Conservation (phyloP, 75 land plant genomes). For the Sequoia sempervirens region DNA sequence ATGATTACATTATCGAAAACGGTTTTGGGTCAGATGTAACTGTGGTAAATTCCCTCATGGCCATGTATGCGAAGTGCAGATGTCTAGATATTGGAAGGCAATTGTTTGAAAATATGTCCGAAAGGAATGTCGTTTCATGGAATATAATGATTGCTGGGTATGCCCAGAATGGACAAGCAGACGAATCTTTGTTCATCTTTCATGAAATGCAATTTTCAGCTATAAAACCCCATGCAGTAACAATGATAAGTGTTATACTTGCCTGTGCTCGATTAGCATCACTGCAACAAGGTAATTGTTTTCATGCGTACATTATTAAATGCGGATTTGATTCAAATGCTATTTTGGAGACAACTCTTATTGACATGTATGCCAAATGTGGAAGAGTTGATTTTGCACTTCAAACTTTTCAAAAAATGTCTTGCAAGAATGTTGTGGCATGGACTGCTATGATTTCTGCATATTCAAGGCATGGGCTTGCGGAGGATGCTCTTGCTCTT, state of each 20-base stretch:
- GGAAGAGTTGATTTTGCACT: slow-evolving; percentile 7
- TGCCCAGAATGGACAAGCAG: slow-evolving; percentile 15
- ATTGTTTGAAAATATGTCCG: slow-evolving; percentile 23
- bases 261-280: slow-evolving; percentile 20
- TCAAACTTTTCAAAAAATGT: slow-evolving; percentile 7
- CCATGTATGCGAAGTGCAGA: slow-evolving; percentile 30
- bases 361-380: slow-evolving; percentile 20
- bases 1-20: slow-evolving; percentile 9
- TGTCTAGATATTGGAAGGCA: slow-evolving; percentile 7
- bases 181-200: slow-evolving; percentile 22
- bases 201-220: slow-evolving; percentile 11
- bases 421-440: slow-evolving; percentile 6
- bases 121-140: slow-evolving; percentile 18
- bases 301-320: slow-evolving; percentile 13
- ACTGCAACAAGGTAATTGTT: slow-evolving; percentile 5
- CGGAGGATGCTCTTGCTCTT: slow-evolving; percentile 10
- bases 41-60: slow-evolving; percentile 22
- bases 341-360: slow-evolving; percentile 5
- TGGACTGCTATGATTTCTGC: slow-evolving; percentile 19
- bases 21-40: slow-evolving; percentile 5
- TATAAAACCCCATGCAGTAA: slow-evolving; percentile 19
- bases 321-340: neutral
- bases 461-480: slow-evolving; percentile 13
- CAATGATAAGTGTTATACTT: slow-evolving; percentile 14
- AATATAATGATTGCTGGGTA: slow-evolving; percentile 31